Conservation (phyloP, 805 yeast genomes). For the Cyberlindnera xylosilytica region DNA sequence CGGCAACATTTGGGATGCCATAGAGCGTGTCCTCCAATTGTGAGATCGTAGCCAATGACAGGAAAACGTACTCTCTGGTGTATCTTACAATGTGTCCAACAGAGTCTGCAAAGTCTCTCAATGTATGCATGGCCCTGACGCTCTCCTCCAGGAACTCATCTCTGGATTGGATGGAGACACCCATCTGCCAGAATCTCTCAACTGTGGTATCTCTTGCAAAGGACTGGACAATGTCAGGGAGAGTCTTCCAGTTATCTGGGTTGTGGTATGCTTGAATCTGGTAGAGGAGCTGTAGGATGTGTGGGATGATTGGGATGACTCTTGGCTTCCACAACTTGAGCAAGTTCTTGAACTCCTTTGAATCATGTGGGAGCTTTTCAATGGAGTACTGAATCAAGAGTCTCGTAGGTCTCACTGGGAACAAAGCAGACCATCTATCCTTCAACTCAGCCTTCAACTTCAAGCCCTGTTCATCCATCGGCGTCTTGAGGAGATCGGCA, state of each 20-base stretch:
- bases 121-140: slow-evolving; percentile 88
- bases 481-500: slow-evolving; percentile 70
- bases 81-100: slow-evolving; percentile 95
- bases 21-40: slow-evolving; percentile 87
- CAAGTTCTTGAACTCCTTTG: slow-evolving; percentile 64
- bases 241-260: slow-evolving; percentile 83
- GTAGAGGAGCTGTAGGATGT: slow-evolving; percentile 77
- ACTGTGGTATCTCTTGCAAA: slow-evolving; percentile 87
- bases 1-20: slow-evolving; percentile 79
- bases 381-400: slow-evolving; percentile 93
- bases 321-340: slow-evolving; percentile 89
- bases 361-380: slow-evolving; percentile 79
- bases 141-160: slow-evolving; percentile 94
- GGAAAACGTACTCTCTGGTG: slow-evolving; percentile 91
- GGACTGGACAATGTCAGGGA: slow-evolving; percentile 87
- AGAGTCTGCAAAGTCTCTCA: slow-evolving; percentile 95
- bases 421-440: slow-evolving; percentile 89
- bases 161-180: slow-evolving; percentile 89
- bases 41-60: slow-evolving; percentile 85
- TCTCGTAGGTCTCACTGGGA: slow-evolving; percentile 94
- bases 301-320: slow-evolving; percentile 87
- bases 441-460: slow-evolving; percentile 71
- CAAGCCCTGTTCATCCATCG: slow-evolving; percentile 89
- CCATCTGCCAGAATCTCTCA: slow-evolving; percentile 98
- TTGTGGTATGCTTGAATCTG: slow-evolving; percentile 95